phyloP scores from a whole-genome alignment of 75 land plant species.

The Picea glauca region DNA sequence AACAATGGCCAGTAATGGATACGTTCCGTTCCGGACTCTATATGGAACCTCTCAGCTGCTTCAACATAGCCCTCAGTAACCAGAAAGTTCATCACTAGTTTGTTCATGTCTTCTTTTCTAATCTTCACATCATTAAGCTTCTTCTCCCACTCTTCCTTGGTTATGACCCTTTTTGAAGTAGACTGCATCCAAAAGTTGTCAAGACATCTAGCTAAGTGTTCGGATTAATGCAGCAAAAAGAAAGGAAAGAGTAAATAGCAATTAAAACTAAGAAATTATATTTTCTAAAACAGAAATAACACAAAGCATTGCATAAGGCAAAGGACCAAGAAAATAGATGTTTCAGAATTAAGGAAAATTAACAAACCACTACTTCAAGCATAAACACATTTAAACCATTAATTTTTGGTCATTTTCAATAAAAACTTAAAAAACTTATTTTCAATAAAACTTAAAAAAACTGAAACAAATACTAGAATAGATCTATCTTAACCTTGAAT shows the following conservation, averaged over 20 bases:
- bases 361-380: too few relatives aligned
- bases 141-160: slow-evolving; percentile 94
- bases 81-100: slow-evolving; percentile 92
- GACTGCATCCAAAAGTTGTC: slow-evolving; percentile 36
- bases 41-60: slow-evolving; percentile 92
- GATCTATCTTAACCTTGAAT: too few relatives aligned
- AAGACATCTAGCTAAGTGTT: not conserved
- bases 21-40: slow-evolving; percentile 97
- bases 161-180: slow-evolving; percentile 82
- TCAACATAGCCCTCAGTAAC: slow-evolving; percentile 99
- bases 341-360: too few relatives aligned
- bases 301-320: not conserved
- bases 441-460: too few relatives aligned
- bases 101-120: slow-evolving; percentile 94
- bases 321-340: not conserved
- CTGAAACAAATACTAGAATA: too few relatives aligned
- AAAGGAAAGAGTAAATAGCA: not conserved
- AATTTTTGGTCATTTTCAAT: too few relatives aligned
- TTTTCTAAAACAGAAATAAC: not conserved
- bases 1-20: slow-evolving; percentile 36
- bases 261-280: not conserved
- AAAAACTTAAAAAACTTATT: too few relatives aligned
- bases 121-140: slow-evolving; percentile 85
- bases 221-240: not conserved
- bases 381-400: too few relatives aligned